Percentiles rank a stretch among this genome's conserved stretches.
Conservation (phyloP, 768 basidiomycete species). For the Lactarius indigo region DNA sequence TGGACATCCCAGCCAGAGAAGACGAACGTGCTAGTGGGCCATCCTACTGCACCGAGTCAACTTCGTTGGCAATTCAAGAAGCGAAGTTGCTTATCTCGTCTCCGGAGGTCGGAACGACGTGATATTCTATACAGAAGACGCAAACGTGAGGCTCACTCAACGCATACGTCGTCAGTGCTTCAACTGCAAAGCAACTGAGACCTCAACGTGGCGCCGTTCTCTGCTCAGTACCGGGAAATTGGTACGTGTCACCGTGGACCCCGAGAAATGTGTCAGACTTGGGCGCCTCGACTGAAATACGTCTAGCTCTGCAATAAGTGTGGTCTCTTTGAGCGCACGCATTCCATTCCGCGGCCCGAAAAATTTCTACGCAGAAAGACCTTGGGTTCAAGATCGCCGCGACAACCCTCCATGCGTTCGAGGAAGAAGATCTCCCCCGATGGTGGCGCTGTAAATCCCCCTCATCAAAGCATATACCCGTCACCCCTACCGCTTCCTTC, state of each 20-base stretch:
- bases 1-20: background rate
- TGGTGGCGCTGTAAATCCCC: conserved; percentile 1
- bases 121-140: conserved; percentile 59
- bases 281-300: background rate
- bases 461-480: background rate
- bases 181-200: conserved; percentile 83
- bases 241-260: conserved; percentile 27
- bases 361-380: conserved; percentile 16
- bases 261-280: background rate
- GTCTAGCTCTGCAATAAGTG: conserved; percentile 51
- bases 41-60: background rate
- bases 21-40: background rate
- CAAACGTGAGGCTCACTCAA: conserved; percentile 74
- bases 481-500: background rate
- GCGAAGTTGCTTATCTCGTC: background rate
- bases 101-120: background rate
- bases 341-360: conserved; percentile 64
- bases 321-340: conserved; percentile 75
- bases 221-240: conserved; percentile 80
- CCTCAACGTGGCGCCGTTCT: conserved; percentile 73
- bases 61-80: background rate
- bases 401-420: background rate
- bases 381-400: background rate
- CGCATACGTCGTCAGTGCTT: conserved; percentile 72
- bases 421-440: background rate